A percentile compares a stretch with the other conserved stretches of the same genome.
Conservation (phyloP, 176 grass and related monocot species). For the Secale cereale region DNA sequence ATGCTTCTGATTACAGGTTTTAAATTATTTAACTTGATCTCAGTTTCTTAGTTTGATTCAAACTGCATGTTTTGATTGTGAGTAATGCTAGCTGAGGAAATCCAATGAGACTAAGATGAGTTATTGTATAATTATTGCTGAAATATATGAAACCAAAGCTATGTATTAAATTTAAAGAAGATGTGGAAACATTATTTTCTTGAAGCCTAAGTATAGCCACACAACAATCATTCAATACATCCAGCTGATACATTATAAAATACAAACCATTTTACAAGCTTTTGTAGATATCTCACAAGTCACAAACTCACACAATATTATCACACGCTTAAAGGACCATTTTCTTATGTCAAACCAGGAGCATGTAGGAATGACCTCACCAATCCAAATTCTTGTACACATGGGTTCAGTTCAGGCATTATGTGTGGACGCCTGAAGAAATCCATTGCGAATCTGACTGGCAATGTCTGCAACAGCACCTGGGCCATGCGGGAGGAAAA, state of each 20-base stretch:
- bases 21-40: background rate
- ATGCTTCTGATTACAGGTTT: background rate
- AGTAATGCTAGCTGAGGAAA: background rate
- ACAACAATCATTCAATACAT: background rate
- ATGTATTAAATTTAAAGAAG: background rate
- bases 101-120: background rate
- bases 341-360: background rate
- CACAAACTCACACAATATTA: background rate
- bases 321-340: constrained; percentile 8
- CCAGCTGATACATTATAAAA: background rate
- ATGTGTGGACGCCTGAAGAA: constrained; percentile 29
- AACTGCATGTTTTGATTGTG: background rate
- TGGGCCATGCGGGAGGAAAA: constrained; percentile 47
- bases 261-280: constrained; percentile 19
- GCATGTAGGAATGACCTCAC: background rate
- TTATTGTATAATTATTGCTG: background rate
- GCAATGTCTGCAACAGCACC: constrained; percentile 46
- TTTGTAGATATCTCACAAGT: background rate
- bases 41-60: background rate
- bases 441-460: constrained; percentile 36
- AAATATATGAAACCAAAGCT: background rate
- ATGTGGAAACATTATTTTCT: background rate
- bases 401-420: background rate
- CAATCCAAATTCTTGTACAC: background rate
- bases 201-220: constrained; percentile 9